Conservation (phyloP, 148 eudicot species). For the Rhododendron henanense region DNA sequence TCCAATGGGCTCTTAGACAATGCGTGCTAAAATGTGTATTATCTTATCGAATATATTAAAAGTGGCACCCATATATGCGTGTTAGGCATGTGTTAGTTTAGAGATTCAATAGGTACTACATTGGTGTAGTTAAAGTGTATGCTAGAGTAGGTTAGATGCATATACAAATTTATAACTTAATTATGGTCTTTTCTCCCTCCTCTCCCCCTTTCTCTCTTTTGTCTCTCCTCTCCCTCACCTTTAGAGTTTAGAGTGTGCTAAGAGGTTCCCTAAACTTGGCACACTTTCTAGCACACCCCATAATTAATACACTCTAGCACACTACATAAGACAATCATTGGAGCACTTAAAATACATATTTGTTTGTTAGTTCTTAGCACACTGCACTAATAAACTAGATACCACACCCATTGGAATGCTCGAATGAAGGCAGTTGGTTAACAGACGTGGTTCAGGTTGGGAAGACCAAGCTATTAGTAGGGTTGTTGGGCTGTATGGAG, state of each 20-base stretch:
- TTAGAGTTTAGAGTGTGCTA: not conserved
- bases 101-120: not conserved
- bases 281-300: not conserved
- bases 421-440: not conserved
- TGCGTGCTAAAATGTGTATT: not conserved
- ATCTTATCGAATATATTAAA: not conserved
- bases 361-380: not conserved
- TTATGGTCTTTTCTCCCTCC: not conserved
- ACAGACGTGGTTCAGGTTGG: not conserved
- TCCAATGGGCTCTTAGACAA: not conserved
- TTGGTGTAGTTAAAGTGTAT: not conserved
- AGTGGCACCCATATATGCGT: not conserved
- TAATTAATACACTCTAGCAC: not conserved
- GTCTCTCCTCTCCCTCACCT: not conserved
- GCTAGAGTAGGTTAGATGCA: not conserved
- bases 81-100: not conserved
- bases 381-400: not conserved
- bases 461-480: not conserved
- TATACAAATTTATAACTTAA: not conserved
- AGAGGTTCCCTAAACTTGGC: not conserved
- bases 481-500: not conserved
- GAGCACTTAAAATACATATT: not conserved
- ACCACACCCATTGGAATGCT: not conserved
- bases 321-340: not conserved
- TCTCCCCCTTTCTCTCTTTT: not conserved